Conservation (phyloP, 2,329 filamentous ascomycete species). For the Trichothecium sympodiale region DNA sequence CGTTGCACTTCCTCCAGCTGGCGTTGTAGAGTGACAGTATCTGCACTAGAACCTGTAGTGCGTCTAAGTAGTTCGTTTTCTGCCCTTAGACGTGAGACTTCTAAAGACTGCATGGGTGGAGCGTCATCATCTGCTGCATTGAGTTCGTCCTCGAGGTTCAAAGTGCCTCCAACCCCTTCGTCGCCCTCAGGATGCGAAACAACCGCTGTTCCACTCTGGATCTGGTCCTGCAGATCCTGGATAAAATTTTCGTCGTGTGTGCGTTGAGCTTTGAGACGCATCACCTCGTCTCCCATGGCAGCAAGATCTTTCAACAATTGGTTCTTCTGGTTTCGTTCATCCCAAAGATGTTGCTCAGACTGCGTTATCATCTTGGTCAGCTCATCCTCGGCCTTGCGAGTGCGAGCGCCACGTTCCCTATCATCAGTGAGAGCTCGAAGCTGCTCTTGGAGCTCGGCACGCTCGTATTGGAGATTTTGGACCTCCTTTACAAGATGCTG, state of each 20-base stretch:
- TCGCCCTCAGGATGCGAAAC: constrained; percentile 5
- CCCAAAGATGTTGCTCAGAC: constrained; percentile 29
- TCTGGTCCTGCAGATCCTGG: constrained; percentile 48
- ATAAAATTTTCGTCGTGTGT: constrained; percentile 42
- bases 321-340: constrained; percentile 32
- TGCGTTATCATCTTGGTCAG: constrained; percentile 29
- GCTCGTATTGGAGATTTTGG: constrained; percentile 41
- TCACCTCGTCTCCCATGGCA: constrained; percentile 34
- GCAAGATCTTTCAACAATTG: constrained; percentile 33
- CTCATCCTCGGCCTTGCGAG: constrained; percentile 25
- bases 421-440: constrained; percentile 25
- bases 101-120: constrained; percentile 32
- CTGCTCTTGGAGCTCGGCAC: constrained; percentile 40
- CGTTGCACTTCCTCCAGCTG: constrained; percentile 45
- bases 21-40: constrained; percentile 40
- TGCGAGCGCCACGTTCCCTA: constrained; percentile 20
- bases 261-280: constrained; percentile 34
- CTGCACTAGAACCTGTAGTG: constrained; percentile 40
- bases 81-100: constrained; percentile 47
- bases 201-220: constrained; percentile 25
- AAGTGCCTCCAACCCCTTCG: constrained; percentile 10
- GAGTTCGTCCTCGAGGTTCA: constrained; percentile 51
- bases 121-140: constrained; percentile 30
- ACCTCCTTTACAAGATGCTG: constrained; percentile 45
- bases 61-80: constrained; percentile 49